Conservation (phyloP, 257 asterid genomes). For the Solanum pimpinellifolium region DNA sequence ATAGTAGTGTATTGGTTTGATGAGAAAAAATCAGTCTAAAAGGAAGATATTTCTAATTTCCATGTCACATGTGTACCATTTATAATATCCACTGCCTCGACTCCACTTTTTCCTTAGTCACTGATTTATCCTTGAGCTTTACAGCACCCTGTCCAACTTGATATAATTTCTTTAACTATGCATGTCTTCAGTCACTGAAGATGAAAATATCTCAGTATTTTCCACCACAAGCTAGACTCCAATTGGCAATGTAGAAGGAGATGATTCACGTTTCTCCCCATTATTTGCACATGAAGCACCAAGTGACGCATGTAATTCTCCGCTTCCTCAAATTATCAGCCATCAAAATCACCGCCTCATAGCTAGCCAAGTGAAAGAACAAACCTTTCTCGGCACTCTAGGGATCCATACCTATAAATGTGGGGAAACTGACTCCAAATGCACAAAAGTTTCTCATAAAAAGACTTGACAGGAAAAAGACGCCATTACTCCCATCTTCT, state of each 20-base stretch:
- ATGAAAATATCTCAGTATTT: not conserved
- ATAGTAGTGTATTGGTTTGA: not conserved
- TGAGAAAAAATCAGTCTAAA: not conserved
- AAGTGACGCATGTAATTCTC: not conserved
- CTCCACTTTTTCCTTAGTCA: not conserved
- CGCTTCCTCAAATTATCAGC: not conserved
- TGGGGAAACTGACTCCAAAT: not conserved
- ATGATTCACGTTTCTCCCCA: not conserved
- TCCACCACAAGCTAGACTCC: not conserved
- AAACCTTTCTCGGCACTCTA: not conserved
- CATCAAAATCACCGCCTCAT: not conserved
- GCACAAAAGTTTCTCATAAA: not conserved
- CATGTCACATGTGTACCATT: not conserved
- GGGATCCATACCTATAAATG: not conserved
- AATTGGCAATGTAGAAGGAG: not conserved
- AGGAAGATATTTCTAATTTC: not conserved
- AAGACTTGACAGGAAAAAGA: not conserved
- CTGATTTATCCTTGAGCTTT: not conserved
- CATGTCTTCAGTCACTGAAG: not conserved
- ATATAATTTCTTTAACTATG: not conserved
- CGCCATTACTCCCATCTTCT: not conserved
- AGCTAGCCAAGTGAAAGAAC: not conserved
- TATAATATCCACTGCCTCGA: not conserved
- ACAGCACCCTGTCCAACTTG: not conserved
- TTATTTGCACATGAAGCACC: not conserved